Percentiles rank a stretch among this genome's conserved stretches.
These are phyloP conservation scores for Artomyces pyxidatus DNA, from an alignment of 768 basidiomycete species.

Conservation along the genomic window DNA sequence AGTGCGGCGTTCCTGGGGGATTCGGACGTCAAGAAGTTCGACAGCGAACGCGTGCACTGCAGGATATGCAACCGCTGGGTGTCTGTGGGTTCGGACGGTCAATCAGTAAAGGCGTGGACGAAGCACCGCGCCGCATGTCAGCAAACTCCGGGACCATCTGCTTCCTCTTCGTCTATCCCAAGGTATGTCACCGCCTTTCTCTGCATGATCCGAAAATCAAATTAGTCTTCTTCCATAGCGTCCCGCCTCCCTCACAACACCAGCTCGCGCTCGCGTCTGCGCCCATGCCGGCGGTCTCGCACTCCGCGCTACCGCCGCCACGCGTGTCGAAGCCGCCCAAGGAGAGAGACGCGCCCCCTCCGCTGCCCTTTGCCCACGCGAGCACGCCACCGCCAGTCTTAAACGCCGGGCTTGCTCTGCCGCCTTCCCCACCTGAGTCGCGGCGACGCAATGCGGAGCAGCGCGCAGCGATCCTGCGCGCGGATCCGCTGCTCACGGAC, in stretches of 20 bases:
- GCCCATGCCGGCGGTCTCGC: conserved; percentile 20
- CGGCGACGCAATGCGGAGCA: conserved; percentile 73
- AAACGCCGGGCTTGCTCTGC: neutral
- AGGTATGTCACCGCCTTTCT: neutral
- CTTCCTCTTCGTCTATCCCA: conserved; percentile 6
- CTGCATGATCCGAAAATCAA: no score
- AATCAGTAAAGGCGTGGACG: conserved; percentile 62
- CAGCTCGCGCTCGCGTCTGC: conserved; percentile 26
- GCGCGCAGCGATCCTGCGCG: conserved; percentile 60
- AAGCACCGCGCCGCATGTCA: conserved; percentile 53
- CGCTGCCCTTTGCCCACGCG: neutral
- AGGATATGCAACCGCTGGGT: conserved; percentile 65
- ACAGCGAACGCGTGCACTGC: conserved; percentile 64
- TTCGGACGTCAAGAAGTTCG: conserved; percentile 66
- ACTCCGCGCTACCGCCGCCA: conserved; percentile 5
- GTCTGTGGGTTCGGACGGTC: conserved; percentile 50
- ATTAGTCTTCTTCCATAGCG: conserved; percentile 10
- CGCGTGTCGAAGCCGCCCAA: conserved; percentile 3
- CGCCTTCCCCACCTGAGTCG: conserved; percentile 38
- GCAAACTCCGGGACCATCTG: conserved; percentile 20
- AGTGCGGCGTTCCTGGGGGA: conserved; percentile 53
- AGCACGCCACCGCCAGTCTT: neutral
- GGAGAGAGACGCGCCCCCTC: conserved; percentile 4
- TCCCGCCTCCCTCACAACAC: conserved; percentile 27
- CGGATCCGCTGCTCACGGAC: conserved; percentile 54